These are phyloP conservation scores for Blakeslea trispora DNA, from an alignment of 371 early-diverging fungal genomes.

Conservation along the genomic window DNA sequence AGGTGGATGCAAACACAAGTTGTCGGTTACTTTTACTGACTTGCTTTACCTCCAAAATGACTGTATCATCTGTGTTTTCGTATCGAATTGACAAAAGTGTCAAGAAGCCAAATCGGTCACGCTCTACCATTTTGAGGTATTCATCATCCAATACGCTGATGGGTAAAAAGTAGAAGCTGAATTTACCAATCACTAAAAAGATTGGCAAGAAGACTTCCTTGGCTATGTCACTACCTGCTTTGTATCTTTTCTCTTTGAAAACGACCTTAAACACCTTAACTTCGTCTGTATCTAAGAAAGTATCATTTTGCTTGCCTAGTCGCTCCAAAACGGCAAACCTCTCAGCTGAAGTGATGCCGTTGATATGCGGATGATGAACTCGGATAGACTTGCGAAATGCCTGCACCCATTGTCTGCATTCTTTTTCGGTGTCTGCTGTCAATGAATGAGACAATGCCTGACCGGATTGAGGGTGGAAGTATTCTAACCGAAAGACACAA, in stretches of 20 bases:
- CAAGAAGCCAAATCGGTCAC: slow-evolving; percentile 43
- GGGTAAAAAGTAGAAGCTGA: slow-evolving; percentile 43
- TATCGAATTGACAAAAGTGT: slow-evolving; percentile 33
- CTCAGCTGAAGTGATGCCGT: slow-evolving; percentile 23
- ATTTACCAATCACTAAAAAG: slow-evolving; percentile 43
- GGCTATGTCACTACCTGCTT: slow-evolving; percentile 12
- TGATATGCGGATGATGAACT: slow-evolving; percentile 23
- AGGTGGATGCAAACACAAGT: slow-evolving; percentile 33
- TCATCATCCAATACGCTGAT: slow-evolving; percentile 19
- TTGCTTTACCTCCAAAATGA: slow-evolving; percentile 34
- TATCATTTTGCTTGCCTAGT: slow-evolving; percentile 36
- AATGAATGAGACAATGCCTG: slow-evolving; percentile 21
- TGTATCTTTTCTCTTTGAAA: slow-evolving; percentile 35
- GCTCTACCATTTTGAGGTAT: slow-evolving; percentile 34
- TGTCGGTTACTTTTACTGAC: slow-evolving; percentile 22
- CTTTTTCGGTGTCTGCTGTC: slow-evolving; percentile 19
- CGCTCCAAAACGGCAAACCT: slow-evolving; percentile 30
- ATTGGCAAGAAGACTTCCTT: slow-evolving; percentile 37
- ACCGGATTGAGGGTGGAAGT: slow-evolving; percentile 31
- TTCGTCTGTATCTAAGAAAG: slow-evolving; percentile 19
- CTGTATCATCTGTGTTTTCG: slow-evolving; percentile 36
- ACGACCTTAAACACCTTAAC: slow-evolving; percentile 40
- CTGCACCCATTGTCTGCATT: slow-evolving; percentile 36
- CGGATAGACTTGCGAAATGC: slow-evolving; percentile 25
- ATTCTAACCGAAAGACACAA: slow-evolving; percentile 34